Base-by-base conservation (phyloP, 495 filamentous ascomycete species). In the Annulohypoxylon maeteangense region DNA sequence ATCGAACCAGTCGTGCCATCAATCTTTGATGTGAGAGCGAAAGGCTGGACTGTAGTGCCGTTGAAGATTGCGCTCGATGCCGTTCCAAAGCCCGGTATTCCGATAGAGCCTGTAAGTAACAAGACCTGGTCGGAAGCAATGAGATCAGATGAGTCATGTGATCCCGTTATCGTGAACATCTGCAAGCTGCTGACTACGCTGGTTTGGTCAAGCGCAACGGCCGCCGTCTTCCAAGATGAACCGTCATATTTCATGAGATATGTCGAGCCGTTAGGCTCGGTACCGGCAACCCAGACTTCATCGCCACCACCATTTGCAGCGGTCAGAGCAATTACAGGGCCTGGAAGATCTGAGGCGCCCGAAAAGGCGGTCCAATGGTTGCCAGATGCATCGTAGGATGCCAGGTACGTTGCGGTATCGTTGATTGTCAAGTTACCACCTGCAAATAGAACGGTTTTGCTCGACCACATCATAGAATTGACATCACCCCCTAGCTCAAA, bases 21-120 rank as follows among this genome's bases (percentile, higher is more conserved):
- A 12, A 81, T 79, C 23, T 84, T 90, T 32, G 88, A 89, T 18
- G 92, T 90, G 38, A 99, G 88, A 51, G 92, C 86, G 78, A 93
- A 97, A 6, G 95, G 95, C 23, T 81, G 81, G 73, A 96, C 87
- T 10, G 79, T 82, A 4, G 87, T 92, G 68, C 95, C 95, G 71
- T 98, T 90, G 78, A 89, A 99, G 40, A 97, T 81, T 4, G 88
- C 95, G 1, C 92, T 94, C n/a, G 94, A 97, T 11, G 90, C 92
- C 31, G 79, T 83, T 67, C 95, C 95, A 77, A 93, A 96, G 53
- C 79, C 78, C 0, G 91, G 88, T 32, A 98, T 82, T 55, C 87
- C 83, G 61, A 99, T 87, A 53, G 91, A 86, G 29, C 95, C 95
- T 56, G 93, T 90, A 47, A 97, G 78, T 62, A 99, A 83, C n/a